Percentiles rank a stretch among this genome's conserved stretches.
Conservation (phyloP, 441 rosid species). For the Pelargonium hybrid region DNA sequence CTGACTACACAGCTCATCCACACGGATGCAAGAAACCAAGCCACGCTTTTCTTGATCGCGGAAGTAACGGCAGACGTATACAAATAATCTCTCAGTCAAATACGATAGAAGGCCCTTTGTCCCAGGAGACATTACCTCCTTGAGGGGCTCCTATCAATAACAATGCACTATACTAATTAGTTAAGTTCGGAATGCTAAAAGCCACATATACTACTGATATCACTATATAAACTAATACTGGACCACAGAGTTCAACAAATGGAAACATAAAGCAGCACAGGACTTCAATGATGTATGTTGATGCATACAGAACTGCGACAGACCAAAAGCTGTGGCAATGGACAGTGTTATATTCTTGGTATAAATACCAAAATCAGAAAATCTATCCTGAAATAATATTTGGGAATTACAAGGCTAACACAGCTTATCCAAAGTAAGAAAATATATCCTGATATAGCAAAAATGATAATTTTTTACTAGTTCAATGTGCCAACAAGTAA, state of each 20-base stretch:
- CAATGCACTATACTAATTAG: constrained; percentile 13
- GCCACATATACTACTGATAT: background rate
- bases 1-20: constrained; percentile 58
- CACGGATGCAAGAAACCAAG: constrained; percentile 47
- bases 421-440: constrained; percentile 28
- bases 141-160: constrained; percentile 73
- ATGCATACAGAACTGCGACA: background rate
- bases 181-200: background rate
- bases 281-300: background rate
- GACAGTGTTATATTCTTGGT: background rate
- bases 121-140: constrained; percentile 88
- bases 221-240: background rate
- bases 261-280: background rate
- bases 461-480: background rate
- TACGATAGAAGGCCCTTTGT: constrained; percentile 75
- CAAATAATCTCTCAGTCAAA: constrained; percentile 61
- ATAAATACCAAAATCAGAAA: background rate
- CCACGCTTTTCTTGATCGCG: constrained; percentile 54
- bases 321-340: background rate
- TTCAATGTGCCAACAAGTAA: background rate
- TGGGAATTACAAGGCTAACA: constrained; percentile 75
- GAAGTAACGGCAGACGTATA: constrained; percentile 76
- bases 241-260: background rate
- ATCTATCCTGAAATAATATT: background rate
- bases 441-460: background rate